Conservation (phyloP, 495 filamentous ascomycete genomes). For the Tirmania nivea region DNA sequence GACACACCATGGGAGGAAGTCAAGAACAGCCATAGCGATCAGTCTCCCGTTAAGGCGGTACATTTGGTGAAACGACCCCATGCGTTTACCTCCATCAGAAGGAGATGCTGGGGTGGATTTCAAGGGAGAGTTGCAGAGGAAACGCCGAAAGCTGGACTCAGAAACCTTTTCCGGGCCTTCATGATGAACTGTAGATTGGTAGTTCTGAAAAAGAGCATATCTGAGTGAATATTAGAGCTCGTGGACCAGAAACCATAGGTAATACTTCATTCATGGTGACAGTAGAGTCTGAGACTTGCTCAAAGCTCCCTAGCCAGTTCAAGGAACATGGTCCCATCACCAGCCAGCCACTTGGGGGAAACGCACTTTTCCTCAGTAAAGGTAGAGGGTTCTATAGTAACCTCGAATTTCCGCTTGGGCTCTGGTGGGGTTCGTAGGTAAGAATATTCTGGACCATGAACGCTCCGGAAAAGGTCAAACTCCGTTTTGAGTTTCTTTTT, state of each 20-base stretch:
- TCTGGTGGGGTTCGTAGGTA: slow-evolving; percentile 35
- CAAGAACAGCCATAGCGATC: slow-evolving; percentile 72
- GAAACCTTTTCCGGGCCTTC: slow-evolving; percentile 49
- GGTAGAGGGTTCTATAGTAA: slow-evolving; percentile 56
- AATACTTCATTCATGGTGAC: not conserved
- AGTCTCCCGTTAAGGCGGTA: slow-evolving; percentile 78
- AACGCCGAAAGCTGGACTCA: slow-evolving; percentile 48
- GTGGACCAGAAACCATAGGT: not conserved
- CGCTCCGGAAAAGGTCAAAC: slow-evolving; percentile 48
- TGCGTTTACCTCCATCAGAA: slow-evolving; percentile 31
- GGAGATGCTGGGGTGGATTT: slow-evolving; percentile 25
- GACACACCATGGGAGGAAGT: slow-evolving; percentile 66
- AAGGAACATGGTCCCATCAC: not conserved
- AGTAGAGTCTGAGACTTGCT: not conserved
- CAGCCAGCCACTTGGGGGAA: not conserved
- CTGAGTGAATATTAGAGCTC: slow-evolving; percentile 14
- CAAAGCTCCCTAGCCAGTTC: not conserved
- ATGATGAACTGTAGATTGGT: slow-evolving; percentile 60
- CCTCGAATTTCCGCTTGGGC: slow-evolving; percentile 57
- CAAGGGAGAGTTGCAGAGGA: slow-evolving; percentile 67
- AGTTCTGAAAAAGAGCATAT: slow-evolving; percentile 55
- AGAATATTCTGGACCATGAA: slow-evolving; percentile 49
- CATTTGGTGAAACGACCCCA: slow-evolving; percentile 89
- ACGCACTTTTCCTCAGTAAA: slow-evolving; percentile 73
- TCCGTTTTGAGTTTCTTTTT: slow-evolving; percentile 47